phyloP scores from a whole-genome alignment of 2,329 filamentous ascomycete species.

The Annulohypoxylon truncatum region DNA sequence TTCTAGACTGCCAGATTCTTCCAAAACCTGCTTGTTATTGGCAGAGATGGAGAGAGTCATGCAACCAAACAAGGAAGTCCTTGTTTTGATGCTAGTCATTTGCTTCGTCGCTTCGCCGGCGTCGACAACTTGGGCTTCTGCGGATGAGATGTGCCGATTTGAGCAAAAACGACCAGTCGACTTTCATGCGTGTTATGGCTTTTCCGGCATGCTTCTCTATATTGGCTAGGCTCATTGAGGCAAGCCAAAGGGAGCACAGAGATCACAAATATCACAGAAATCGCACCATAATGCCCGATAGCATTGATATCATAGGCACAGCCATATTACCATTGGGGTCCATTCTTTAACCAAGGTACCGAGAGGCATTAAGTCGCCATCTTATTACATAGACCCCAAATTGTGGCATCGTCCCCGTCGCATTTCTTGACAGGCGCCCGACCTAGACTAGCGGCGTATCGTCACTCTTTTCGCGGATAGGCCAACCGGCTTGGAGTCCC shows the following conservation, averaged over 20 bases:
- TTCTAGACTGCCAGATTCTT: constrained; percentile 16
- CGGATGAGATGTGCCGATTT: constrained; percentile 20
- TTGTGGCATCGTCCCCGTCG: constrained; percentile 27
- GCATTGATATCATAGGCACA: neutral
- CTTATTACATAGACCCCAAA: constrained; percentile 37
- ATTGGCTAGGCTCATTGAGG: constrained; percentile 9
- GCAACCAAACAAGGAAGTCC: constrained; percentile 17
- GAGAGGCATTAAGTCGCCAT: constrained; percentile 18
- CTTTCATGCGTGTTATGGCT: constrained; percentile 24
- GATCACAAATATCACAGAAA: constrained; percentile 16
- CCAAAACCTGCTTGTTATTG: constrained; percentile 1
- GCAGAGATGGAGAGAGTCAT: constrained; percentile 6
- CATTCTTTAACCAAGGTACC: neutral
- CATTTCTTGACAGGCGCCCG: constrained; percentile 30
- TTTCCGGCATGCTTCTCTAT: constrained; percentile 16
- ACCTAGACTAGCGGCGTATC: constrained; percentile 29
- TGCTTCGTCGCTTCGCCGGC: constrained; percentile 1
- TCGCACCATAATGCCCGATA: constrained; percentile 20
- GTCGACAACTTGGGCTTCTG: neutral
- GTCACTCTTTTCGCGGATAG: constrained; percentile 7
- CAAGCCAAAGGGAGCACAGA: constrained; percentile 21
- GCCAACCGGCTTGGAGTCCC: constrained; percentile 32
- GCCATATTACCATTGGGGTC: constrained; percentile 16
- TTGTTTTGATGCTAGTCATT: constrained; percentile 2
- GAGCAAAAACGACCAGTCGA: constrained; percentile 31